Evolutionary conservation across 495 filamentous ascomycete genomes (phyloP).

Genomic region (Talaromyces borbonicus): DNA sequence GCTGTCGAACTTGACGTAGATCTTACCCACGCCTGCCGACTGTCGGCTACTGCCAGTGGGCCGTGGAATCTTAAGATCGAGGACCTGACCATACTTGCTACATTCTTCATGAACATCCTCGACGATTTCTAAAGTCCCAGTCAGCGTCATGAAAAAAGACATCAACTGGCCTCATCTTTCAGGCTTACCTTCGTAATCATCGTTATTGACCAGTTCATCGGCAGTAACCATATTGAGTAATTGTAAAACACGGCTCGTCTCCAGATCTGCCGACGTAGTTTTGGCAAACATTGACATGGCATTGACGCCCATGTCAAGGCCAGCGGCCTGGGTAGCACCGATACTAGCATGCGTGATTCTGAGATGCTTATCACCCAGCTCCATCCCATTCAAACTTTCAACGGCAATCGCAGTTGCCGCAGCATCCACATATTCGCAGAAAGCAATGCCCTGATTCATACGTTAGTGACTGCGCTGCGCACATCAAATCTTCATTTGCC

Average conservation of each 20-base stretch:
- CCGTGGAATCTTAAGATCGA: slow-evolving; percentile 84
- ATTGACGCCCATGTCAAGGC: slow-evolving; percentile 90
- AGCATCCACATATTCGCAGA: slow-evolving; percentile 86
- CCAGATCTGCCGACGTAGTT: slow-evolving; percentile 68
- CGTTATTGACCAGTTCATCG: slow-evolving; percentile 86
- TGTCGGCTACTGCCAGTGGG: slow-evolving; percentile 72
- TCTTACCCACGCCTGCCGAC: slow-evolving; percentile 89
- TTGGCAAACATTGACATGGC: slow-evolving; percentile 99
- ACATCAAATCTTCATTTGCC: slow-evolving; percentile 13
- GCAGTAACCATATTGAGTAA: slow-evolving; percentile 96
- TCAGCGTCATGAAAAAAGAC: background rate
- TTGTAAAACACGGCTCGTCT: slow-evolving; percentile 74
- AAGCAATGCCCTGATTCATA: slow-evolving; percentile 73
- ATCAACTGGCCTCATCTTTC: background rate
- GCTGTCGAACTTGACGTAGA: slow-evolving; percentile 85
- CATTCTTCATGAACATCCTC: slow-evolving; percentile 91
- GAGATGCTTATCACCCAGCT: slow-evolving; percentile 74
- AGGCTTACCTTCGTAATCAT: slow-evolving; percentile 79
- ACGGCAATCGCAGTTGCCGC: slow-evolving; percentile 73
- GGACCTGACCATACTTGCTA: slow-evolving; percentile 72
- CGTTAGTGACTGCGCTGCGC: slow-evolving; percentile 12
- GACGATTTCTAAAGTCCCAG: slow-evolving; percentile 63
- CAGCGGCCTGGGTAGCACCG: slow-evolving; percentile 79
- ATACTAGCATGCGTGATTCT: slow-evolving; percentile 85
- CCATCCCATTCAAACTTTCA: slow-evolving; percentile 86